A percentile compares a stretch with the other conserved stretches of the same genome.
phyloP scores from a whole-genome alignment of 2,329 filamentous ascomycete species.

The Pseudopithomyces maydicus region DNA sequence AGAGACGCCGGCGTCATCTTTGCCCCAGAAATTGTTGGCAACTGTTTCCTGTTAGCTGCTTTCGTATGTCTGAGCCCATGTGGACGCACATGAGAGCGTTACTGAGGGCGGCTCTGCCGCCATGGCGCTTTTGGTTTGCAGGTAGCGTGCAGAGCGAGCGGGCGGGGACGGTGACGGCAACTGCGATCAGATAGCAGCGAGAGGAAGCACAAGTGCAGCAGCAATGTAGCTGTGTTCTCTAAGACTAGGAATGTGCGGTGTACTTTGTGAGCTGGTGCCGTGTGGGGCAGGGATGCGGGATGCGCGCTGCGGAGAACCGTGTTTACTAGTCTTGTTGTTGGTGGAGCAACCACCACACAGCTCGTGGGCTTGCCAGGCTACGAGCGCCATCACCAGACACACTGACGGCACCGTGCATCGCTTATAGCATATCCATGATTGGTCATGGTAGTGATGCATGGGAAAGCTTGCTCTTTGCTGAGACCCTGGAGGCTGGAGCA shows the following conservation, averaged over 20 bases:
- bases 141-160: conserved; percentile 22
- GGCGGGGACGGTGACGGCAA: conserved; percentile 17
- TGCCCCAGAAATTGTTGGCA: conserved; percentile 99
- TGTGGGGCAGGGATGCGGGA: conserved; percentile 3
- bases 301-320: conserved; percentile 3
- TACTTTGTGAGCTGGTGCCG: neutral
- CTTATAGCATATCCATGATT: too few relatives aligned
- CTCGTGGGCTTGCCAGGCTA: neutral
- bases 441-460: too few relatives aligned
- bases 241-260: neutral
- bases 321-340: neutral
- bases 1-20: conserved; percentile 93
- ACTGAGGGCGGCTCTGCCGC: conserved; percentile 68
- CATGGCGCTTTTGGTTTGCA: conserved; percentile 50
- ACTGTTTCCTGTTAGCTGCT: conserved; percentile 62
- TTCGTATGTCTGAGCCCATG: neutral
- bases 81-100: conserved; percentile 66
- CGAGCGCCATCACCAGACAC: neutral
- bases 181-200: neutral
- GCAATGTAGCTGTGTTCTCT: neutral
- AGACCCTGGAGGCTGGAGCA: too few relatives aligned
- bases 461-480: too few relatives aligned
- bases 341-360: neutral
- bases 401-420: too few relatives aligned
- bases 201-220: neutral